phyloP scores from a whole-genome alignment of 805 yeast species.

The Phaffomyces antillensis region DNA sequence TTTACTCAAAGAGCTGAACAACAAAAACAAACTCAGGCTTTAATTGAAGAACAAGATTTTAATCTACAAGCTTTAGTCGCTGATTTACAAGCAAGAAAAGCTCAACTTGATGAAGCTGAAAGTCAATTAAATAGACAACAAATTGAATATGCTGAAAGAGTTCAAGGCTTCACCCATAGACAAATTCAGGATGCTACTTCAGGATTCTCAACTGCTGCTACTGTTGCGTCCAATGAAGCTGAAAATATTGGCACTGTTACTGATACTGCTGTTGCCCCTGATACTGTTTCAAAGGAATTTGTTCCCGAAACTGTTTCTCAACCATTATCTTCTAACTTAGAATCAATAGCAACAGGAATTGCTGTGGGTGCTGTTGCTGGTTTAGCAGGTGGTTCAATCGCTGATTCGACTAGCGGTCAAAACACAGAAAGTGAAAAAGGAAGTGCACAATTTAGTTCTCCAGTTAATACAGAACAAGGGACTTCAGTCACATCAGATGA shows the following conservation, averaged over 20 bases:
- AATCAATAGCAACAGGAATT: constrained; percentile 12
- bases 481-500: constrained; percentile 23
- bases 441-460: constrained; percentile 11
- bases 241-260: too few relatives aligned
- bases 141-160: constrained; percentile 30
- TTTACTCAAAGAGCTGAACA: constrained; percentile 26
- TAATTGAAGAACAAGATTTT: constrained; percentile 31
- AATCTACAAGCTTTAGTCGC: constrained; percentile 29
- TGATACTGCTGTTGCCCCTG: constrained; percentile 16
- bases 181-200: constrained; percentile 29
- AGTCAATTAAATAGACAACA: constrained; percentile 33
- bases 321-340: constrained; percentile 1
- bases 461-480: constrained; percentile 23
- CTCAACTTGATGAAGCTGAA: constrained; percentile 32
- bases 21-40: constrained; percentile 29
- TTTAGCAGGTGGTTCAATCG: constrained; percentile 2
- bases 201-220: constrained; percentile 6
- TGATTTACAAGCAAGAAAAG: constrained; percentile 29
- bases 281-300: constrained; percentile 12
- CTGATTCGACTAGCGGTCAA: constrained; percentile 9
- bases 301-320: too few relatives aligned
- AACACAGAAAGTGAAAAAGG: too few relatives aligned
- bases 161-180: constrained; percentile 32
- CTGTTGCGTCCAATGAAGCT: constrained; percentile 8
- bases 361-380: constrained; percentile 8